Evolutionary conservation across 768 basidiomycete genomes (phyloP).

Genomic region (Filobasidium wieringae): DNA sequence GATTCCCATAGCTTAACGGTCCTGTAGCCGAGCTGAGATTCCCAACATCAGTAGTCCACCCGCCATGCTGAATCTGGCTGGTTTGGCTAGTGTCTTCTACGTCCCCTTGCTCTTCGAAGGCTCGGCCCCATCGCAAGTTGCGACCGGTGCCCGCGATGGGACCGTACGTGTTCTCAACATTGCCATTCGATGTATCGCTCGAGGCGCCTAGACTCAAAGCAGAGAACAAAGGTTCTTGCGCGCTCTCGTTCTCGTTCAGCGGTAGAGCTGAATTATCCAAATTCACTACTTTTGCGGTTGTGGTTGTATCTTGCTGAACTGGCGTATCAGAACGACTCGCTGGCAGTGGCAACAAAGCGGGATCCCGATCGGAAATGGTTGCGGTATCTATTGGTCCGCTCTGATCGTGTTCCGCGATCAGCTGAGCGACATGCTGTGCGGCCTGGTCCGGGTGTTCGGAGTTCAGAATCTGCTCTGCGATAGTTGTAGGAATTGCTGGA

Average conservation of each 20-base stretch:
- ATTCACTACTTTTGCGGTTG: too few species aligned
- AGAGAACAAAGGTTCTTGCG: too few species aligned
- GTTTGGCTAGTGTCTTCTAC: background rate
- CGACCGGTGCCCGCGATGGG: background rate
- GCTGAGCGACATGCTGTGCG: background rate
- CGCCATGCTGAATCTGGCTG: background rate
- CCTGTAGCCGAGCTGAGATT: too few species aligned
- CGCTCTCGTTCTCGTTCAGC: too few species aligned
- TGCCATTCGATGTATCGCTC: background rate
- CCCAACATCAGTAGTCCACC: background rate
- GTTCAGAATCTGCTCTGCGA: constrained; percentile 5
- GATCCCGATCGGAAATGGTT: too few species aligned
- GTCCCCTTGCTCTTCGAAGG: constrained; percentile 12
- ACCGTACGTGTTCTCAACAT: background rate
- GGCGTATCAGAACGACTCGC: too few species aligned
- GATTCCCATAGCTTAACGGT: too few species aligned
- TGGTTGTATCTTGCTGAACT: too few species aligned
- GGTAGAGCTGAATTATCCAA: too few species aligned
- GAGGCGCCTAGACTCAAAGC: background rate
- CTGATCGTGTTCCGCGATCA: background rate
- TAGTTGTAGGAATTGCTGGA: background rate
- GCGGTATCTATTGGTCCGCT: too few species aligned
- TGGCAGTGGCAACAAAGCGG: too few species aligned
- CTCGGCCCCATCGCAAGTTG: constrained; percentile 4
- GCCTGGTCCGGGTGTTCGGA: background rate